Evolutionary conservation across 345 rosid species (phyloP), one percentile per base, ranked within the genome.

Genomic region (Populus davidiana): DNA sequence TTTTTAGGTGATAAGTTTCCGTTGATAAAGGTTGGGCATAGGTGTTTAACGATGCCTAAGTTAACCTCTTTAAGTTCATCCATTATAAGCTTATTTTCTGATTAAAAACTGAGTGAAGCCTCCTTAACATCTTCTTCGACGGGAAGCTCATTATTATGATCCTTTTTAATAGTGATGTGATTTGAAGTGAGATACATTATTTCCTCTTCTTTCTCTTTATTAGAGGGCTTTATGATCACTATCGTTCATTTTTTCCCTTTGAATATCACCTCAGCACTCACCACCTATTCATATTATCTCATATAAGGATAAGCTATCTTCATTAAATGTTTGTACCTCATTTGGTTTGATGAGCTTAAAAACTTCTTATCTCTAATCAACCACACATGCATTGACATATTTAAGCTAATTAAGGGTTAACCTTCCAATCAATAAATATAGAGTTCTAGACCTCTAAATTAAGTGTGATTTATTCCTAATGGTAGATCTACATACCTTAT

Each of bases 41-140:
- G 35, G 18, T 75, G 8, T 13, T 64, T 29, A 5, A 7, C 9
- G 8, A 23, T 64, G 6, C 71, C 64, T 1, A 75, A 27, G 47
- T 67, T 29, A n/a, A 75, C 47, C 50, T 75, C 78, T 12, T 67
- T 75, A 1, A 75, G n/a, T 20, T 66, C 50, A 11, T 75, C 72
- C 2, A 75, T 2, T 21, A 16, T 75, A 20, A 63, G 27, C 16
- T 75, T n/a, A 6, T 35, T 23, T 4, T 47, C 23, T 43, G 21
- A 71, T 23, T 75, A 36, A 3, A 75, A 20, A 4, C 5, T 1
- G 8, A 10, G 43, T 5, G 49, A 29, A 66, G 63, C 62, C 8
- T 75, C 35, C 1, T 75, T 25, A 1, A 43, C 29, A 54, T 54
- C 61, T 36, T 63, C 20, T 6, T 14, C 10, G 2, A 49, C 43